Evolutionary conservation across 805 yeast species (phyloP).

Genomic region (Huiozyma sinensis): DNA sequence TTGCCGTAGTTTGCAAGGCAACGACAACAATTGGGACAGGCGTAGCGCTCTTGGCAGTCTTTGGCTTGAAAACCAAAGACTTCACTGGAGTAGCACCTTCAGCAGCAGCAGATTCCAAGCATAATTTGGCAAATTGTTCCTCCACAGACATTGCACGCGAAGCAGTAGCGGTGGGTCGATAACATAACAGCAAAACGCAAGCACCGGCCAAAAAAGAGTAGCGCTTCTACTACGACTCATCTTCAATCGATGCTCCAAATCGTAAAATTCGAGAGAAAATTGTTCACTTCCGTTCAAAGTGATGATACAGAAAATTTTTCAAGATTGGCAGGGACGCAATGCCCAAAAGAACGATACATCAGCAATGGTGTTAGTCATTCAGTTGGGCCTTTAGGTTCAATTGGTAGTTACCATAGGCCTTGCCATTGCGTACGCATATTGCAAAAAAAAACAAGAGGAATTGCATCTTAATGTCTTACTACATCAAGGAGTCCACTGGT

Average conservation of each 20-base stretch:
- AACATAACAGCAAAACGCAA: neutral
- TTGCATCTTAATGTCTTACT: slow-evolving; percentile 29
- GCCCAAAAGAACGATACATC: too few relatives aligned
- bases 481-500: slow-evolving; percentile 69
- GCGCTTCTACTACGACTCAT: too few relatives aligned
- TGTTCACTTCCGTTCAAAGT: neutral
- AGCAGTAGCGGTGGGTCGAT: neutral
- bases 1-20: slow-evolving; percentile 59
- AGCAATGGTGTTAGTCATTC: too few relatives aligned
- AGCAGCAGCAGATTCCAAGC: slow-evolving; percentile 42
- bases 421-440: too few relatives aligned
- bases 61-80: slow-evolving; percentile 81
- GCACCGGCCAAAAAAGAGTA: neutral
- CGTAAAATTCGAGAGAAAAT: neutral
- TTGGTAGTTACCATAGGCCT: too few relatives aligned
- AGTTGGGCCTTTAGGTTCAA: too few relatives aligned
- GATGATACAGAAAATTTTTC: too few relatives aligned
- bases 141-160: slow-evolving; percentile 32
- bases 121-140: slow-evolving; percentile 55
- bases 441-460: too few relatives aligned
- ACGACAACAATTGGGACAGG: slow-evolving; percentile 75
- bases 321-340: too few relatives aligned
- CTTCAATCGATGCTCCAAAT: neutral
- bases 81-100: slow-evolving; percentile 49
- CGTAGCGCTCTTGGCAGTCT: slow-evolving; percentile 70